A percentile compares a stretch with the other conserved stretches of the same genome.
Conservation (phyloP, 768 basidiomycete genomes). For the Wakefieldia striispora region DNA sequence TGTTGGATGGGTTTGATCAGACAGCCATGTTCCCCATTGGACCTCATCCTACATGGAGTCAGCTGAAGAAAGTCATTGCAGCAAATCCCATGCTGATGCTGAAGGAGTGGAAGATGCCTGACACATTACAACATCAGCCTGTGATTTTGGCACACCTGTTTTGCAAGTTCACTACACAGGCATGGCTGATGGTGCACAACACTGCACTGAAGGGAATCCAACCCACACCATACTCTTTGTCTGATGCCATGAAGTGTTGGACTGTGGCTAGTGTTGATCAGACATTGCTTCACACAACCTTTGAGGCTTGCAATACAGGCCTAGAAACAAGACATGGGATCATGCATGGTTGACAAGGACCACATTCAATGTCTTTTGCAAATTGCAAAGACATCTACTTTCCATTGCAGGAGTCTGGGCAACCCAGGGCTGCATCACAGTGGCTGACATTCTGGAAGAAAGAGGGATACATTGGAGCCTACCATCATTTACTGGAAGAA, state of each 20-base stretch:
- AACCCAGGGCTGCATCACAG: neutral
- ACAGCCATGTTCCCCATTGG: neutral
- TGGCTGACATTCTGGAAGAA: neutral
- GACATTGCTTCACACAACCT: neutral
- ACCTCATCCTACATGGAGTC: neutral
- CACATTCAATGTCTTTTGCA: neutral
- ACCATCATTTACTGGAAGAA: neutral
- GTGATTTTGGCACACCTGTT: neutral
- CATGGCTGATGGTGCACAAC: constrained; percentile 2
- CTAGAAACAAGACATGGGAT: neutral
- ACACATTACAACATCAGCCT: neutral
- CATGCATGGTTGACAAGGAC: constrained; percentile 1
- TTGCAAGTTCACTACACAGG: constrained; percentile 6
- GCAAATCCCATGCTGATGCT: neutral
- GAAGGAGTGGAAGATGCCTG: neutral
- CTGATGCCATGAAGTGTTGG: constrained; percentile 8
- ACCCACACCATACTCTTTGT: neutral
- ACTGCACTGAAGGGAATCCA: neutral
- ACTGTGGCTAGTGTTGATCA: neutral
- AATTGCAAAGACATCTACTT: neutral
- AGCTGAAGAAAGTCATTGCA: neutral
- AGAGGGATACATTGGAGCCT: constrained; percentile 2
- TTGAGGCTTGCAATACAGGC: constrained; percentile 9
- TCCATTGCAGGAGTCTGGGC: neutral
- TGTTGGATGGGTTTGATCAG: too few relatives aligned